Conservation (phyloP, 345 rosid genomes). For the Aegle marmelos region DNA sequence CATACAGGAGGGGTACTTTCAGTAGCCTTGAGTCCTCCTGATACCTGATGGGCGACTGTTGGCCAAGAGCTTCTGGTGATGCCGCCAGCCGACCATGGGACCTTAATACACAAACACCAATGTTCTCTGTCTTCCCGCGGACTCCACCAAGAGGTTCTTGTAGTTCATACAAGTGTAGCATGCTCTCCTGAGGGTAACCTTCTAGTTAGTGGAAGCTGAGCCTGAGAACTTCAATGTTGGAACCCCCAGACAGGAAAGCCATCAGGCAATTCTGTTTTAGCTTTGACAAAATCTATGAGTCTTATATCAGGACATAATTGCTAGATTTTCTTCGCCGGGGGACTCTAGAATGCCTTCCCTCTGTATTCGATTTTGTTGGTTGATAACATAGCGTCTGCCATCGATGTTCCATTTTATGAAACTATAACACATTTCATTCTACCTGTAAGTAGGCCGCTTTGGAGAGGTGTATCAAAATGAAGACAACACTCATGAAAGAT, state of each 20-base stretch:
- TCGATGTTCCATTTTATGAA: background rate
- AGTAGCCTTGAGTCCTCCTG: constrained; percentile 82
- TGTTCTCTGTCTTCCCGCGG: constrained; percentile 14
- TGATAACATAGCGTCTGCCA: background rate
- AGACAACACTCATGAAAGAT: constrained; percentile 75
- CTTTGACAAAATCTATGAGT: background rate
- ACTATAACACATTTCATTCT: constrained; percentile 1
- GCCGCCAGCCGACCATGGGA: constrained; percentile 93
- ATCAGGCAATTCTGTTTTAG: constrained; percentile 36
- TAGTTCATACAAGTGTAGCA: constrained; percentile 44
- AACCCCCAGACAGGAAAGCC: constrained; percentile 73
- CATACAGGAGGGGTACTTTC: constrained; percentile 87
- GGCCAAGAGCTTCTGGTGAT: constrained; percentile 96
- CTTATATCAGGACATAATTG: background rate
- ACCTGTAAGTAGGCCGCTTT: constrained; percentile 53
- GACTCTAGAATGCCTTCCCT: background rate
- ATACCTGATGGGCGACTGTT: constrained; percentile 47
- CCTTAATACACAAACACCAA: constrained; percentile 80
- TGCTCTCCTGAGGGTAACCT: constrained; percentile 95
- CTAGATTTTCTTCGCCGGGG: background rate
- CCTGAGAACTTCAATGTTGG: constrained; percentile 88
- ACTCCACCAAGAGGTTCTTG: too few species aligned
- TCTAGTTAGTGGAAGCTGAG: constrained; percentile 86
- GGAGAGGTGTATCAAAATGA: constrained; percentile 74
- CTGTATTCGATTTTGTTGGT: background rate